Base-by-base conservation (phyloP, 768 basidiomycete genomes). In the Artomyces pyxidatus region DNA sequence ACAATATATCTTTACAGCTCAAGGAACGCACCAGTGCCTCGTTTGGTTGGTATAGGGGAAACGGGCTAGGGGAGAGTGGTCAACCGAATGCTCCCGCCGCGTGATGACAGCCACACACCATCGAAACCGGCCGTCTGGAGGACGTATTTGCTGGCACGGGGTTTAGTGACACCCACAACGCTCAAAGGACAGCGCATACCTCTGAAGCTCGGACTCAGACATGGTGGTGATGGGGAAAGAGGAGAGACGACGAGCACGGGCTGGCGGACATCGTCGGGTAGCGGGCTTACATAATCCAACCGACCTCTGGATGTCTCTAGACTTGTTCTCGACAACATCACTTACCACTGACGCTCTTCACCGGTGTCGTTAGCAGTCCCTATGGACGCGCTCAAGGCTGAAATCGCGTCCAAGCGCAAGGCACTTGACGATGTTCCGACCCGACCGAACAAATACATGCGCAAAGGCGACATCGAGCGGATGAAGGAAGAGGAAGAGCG, bases 101-200 rank as follows among this genome's bases (percentile, higher is more conserved):
- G 27, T 29, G 26, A 22, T 42, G 35, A 50, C 42, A 35, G 50
- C 43, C 43, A 66, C 74, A 57, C 49, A 85, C 85, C 87, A 65
- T 98, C 95, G 66, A 98, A 99, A 51, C 85, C 87, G 56, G 90
- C 95, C 50, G 96, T 99, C 68, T 95, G 87, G 56, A 99, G 82
- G 54, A 85, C 75, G 70, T 81, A 89, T 76, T 85, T 88, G 73
- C 88, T 92, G 47, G 14, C 29, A 4, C 45, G 58, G 57, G 47
- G 29, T 41, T 65, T 14, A 14, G 17, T 65, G 49, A 37, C 51
- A 45, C 45, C 47, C 25, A 46, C 14, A 37, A 0, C 9, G 37
- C 49, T 22, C 10, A 47, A 47, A 21, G 45, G 6, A 32, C 22
- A 49, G 19, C 5, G 58, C 57, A 47, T 52, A 83, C 82, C 81